phyloP scores from a whole-genome alignment of 2,329 filamentous ascomycete genomes.

The Elsinoe ampelina region DNA sequence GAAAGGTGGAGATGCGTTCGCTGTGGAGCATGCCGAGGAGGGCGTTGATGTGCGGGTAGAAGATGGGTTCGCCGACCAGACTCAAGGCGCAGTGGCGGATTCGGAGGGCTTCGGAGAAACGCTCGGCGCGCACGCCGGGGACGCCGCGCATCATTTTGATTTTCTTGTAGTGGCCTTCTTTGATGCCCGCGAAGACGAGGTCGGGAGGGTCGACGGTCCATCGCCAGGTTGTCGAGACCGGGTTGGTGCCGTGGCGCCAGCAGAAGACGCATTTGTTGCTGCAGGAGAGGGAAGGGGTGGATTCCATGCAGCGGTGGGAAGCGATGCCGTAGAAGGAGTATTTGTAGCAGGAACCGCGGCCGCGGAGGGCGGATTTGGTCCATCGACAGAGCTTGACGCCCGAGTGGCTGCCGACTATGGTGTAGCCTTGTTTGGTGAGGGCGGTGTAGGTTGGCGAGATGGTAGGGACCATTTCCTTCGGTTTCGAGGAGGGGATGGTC shows the following conservation, averaged over 20 bases:
- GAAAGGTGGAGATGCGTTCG: constrained; percentile 83
- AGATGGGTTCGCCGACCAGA: constrained; percentile 94
- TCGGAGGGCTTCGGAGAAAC: constrained; percentile 84
- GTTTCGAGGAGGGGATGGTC: constrained; percentile 43
- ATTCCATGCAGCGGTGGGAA: constrained; percentile 97
- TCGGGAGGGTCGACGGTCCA: constrained; percentile 92
- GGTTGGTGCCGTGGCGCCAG: constrained; percentile 96
- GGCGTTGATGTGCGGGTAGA: constrained; percentile 95
- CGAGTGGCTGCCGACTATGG: constrained; percentile 88
- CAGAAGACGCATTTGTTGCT: constrained; percentile 99
- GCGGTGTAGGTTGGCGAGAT: constrained; percentile 80
- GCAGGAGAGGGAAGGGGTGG: constrained; percentile 88
- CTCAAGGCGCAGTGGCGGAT: constrained; percentile 89
- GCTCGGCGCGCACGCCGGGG: constrained; percentile 81
- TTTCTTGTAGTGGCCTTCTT: constrained; percentile 88
- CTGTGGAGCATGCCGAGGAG: constrained; percentile 74
- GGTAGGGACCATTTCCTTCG: constrained; percentile 91
- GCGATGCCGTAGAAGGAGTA: constrained; percentile 95
- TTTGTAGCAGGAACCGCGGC: constrained; percentile 93
- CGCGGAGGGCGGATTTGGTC: constrained; percentile 93
- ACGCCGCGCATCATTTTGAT: constrained; percentile 96
- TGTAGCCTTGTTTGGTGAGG: constrained; percentile 92
- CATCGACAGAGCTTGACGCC: constrained; percentile 97
- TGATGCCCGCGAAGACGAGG: constrained; percentile 81
- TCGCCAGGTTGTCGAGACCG: constrained; percentile 91